These are phyloP conservation scores for Chaetoceros tenuissimus DNA, from an alignment of 108 stramenopile genomes.

Conservation along the genomic window DNA sequence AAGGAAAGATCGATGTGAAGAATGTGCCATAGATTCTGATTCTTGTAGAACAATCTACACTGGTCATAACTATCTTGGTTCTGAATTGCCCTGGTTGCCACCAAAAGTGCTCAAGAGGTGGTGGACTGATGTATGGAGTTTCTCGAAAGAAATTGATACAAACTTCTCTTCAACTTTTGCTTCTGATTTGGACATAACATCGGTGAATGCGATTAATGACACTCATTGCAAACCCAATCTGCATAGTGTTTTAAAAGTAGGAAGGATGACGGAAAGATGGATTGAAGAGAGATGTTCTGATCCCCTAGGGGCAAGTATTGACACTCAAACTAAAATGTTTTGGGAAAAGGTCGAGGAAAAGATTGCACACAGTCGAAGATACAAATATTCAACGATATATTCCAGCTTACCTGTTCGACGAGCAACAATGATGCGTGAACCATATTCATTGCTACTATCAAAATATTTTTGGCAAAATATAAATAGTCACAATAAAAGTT, in stretches of 20 bases:
- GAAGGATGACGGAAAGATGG: too few relatives aligned
- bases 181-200: too few relatives aligned
- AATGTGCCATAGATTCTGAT: neutral
- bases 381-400: slow-evolving; percentile 23
- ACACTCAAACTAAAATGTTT: too few relatives aligned
- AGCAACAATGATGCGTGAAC: slow-evolving; percentile 32
- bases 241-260: too few relatives aligned
- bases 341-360: slow-evolving; percentile 1
- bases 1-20: neutral
- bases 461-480: slow-evolving; percentile 33
- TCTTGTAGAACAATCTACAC: slow-evolving; percentile 25
- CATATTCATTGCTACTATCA: slow-evolving; percentile 29
- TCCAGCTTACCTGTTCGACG: slow-evolving; percentile 27
- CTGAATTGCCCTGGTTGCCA: slow-evolving; percentile 40
- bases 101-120: slow-evolving; percentile 14
- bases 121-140: slow-evolving; percentile 17
- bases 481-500: neutral
- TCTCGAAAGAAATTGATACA: too few relatives aligned
- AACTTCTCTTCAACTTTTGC: too few relatives aligned
- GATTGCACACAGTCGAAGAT: too few relatives aligned
- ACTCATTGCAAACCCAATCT: too few relatives aligned
- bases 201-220: too few relatives aligned
- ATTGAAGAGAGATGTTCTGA: too few relatives aligned
- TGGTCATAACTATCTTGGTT: slow-evolving; percentile 26
- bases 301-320: too few relatives aligned